Base-by-base conservation (phyloP, 2,329 filamentous ascomycete genomes). In the Mycocentrospora acerina region DNA sequence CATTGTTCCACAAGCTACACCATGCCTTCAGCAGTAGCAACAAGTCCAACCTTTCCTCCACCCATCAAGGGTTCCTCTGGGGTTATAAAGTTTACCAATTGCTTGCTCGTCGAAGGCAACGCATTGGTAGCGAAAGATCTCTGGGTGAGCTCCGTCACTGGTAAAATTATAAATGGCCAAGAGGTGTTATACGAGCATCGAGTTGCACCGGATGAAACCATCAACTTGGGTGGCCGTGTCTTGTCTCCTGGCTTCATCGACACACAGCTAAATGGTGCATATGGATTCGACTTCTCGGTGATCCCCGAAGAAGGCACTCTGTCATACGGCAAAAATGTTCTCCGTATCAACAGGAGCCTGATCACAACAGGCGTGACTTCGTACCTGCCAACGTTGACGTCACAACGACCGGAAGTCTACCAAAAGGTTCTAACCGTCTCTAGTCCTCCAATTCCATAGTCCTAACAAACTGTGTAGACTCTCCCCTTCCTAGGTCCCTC, bases 81-180 rank as follows among this genome's bases (percentile, higher is more conserved):
- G 35, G 84, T 95, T 62, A 90, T 86, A 61, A 93, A 91, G 65
- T 86, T 95, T 66, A 93, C 88, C 59, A 95, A 95, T 71, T 95
- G 90, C 64, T 82, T 85, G 34, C 73, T 95, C 17, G 75, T 91
- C 42, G 82, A 81, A 58, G 81, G 80, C 52, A 77, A 84, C 49
- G 60, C 74, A 14, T 75, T 95, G 17, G 77, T 94, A 29, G 69
- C 81, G 29, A 82, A 86, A 48, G 90, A 95, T 60, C 78, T 95
- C n/a, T 95, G 89, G 89, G 82, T 95, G 44, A 90, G 86, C 66
- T 86, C 88, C 1, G 63, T 76, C 12, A 88, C 84, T 1, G 90
- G 90, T 51, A 90, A 88, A 66, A 88, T 95, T 57, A 74, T 95
- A 32, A 78, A 83, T 52, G 88, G 77, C 38, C 80, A 83, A 59